Base-by-base conservation (phyloP, 257 asterid species). In the Plectranthus barbatus region DNA sequence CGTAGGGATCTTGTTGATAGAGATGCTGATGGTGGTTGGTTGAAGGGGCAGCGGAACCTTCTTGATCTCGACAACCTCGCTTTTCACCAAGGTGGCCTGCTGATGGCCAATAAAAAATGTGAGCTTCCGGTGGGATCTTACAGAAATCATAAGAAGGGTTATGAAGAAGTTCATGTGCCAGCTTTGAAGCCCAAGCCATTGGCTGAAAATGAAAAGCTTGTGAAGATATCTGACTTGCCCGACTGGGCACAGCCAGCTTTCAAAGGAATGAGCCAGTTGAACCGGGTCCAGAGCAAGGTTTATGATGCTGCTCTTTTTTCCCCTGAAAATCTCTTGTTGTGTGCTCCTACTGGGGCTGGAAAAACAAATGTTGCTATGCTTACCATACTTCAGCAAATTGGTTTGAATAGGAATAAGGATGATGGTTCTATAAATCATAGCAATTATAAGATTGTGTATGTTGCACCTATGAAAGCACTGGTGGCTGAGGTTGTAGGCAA, bases 281-380 rank as follows among this genome's bases (percentile, higher is more conserved):
- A 82, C 70, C 64, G 87, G 75, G 83, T 82, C 67, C 87, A 82
- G 83, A 82, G 87, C 67, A 79, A 50, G 75, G 87, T 82, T 52
- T 82, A 82, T 40, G 76, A 76, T 18, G 68, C 85, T 64, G 87
- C 87, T n/a, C 54, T 82, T 2, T 74, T 70, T 67, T 47, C 77
- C 50, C 81, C 85, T 5, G 83, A 79, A 48, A 82, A 82, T 69
- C 34, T 82, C 29, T 62, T 82, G 70, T 56, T 82, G 14, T 82
- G 87, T 74, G 87, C 87, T 68, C 87, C 87, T 50, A 82, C 87
- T 58, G 87, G 87, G 14, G 87, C 85, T 58, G 87, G 87, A 53
- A 82, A 82, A 63, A 82, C 87, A 53, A 82, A 82, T 55, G 87
- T 82, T 56, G 87, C 87, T n/a, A 78, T 82, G 87, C 84, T 82